Evolutionary conservation across 2,329 filamentous ascomycete species (phyloP).

Genomic region (Daldinia eschscholtzii): DNA sequence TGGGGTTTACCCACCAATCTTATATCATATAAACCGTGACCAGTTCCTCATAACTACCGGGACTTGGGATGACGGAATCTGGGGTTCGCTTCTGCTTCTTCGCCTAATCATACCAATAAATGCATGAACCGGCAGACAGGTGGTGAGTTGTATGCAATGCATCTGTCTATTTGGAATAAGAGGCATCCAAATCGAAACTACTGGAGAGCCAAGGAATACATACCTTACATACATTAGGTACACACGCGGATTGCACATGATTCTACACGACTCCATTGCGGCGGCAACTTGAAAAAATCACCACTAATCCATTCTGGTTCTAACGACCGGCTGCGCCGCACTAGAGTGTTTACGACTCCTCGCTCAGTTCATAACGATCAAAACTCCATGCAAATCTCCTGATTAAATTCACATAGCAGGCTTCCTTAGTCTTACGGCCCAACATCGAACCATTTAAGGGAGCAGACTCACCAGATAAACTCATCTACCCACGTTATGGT

Average conservation of each 20-base stretch:
- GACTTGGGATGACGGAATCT: conserved; percentile 33
- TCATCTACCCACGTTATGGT: background rate
- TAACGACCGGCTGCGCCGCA: conserved; percentile 33
- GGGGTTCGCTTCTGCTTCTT: conserved; percentile 37
- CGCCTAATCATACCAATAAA: conserved; percentile 21
- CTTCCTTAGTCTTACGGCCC: conserved; percentile 3
- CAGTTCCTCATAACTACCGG: conserved; percentile 25
- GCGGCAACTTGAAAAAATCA: conserved; percentile 23
- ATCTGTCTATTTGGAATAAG: conserved; percentile 15
- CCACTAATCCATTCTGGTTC: conserved; percentile 17
- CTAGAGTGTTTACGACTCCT: conserved; percentile 22
- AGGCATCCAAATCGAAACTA: conserved; percentile 12
- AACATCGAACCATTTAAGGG: conserved; percentile 4
- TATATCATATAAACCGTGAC: conserved; percentile 22
- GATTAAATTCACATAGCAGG: conserved; percentile 1
- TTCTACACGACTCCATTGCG: conserved; percentile 15
- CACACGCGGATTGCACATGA: conserved; percentile 8
- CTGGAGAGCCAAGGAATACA: conserved; percentile 16
- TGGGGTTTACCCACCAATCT: conserved; percentile 39
- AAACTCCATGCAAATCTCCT: conserved; percentile 8
- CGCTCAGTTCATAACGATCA: conserved; percentile 13
- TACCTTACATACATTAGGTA: conserved; percentile 5
- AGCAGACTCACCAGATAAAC: background rate
- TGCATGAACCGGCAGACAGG: background rate
- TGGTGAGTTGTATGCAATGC: background rate